Evolutionary conservation across 2,329 filamentous ascomycete species (phyloP), one percentile per base, ranked within the genome.

Genomic region (Zasmidium cellare): DNA sequence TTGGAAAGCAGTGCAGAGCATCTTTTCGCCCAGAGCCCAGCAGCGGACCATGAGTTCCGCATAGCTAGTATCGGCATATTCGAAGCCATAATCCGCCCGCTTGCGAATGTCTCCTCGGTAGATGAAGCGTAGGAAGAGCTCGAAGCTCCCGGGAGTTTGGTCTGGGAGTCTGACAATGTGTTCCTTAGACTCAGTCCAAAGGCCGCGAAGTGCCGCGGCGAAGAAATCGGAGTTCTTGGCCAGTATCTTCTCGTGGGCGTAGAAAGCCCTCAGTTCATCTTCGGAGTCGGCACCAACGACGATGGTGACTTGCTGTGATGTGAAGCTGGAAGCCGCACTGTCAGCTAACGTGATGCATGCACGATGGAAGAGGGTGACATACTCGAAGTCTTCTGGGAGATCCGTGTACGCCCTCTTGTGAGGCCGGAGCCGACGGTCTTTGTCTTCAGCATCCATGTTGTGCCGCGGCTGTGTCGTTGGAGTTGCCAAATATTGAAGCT

Each of bases 21-120:
- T 22, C 44, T 61, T 59, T 3, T 67, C 64, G 22, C 64, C 66
- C 2, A 68, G 56, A 2, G 64, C 38, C 53, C 63, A 69, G 12
- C 51, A 45, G 5, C 51, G 51, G 2, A 51, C 47, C 2, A 66
- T 19, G 22, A n/a, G n/a, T n/a, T n/a, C n/a, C 22, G 23, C 28
- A 31, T 14, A 14, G 28, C 28, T 31, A n/a, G n/a, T n/a, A n/a
- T 31, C 28, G 7, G 7, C 28, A 14, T 31, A 7, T 31, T 31
- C 28, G 28, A 31, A 14, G 28, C 28, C 24, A 16, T 2, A 9
- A 11, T 12, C 19, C 14, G 6, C 23, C n/a, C n/a, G n/a, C 14
- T 19, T 22, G 9, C 45, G 19, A 18, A 58, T 24, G n/a, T 31
- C 31, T 18, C 54, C 54, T 9, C 3, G 46, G 54, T 66, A 65